These are phyloP conservation scores for Monosporozyma servazzii DNA, from an alignment of 805 yeast species.

Conservation along the genomic window DNA sequence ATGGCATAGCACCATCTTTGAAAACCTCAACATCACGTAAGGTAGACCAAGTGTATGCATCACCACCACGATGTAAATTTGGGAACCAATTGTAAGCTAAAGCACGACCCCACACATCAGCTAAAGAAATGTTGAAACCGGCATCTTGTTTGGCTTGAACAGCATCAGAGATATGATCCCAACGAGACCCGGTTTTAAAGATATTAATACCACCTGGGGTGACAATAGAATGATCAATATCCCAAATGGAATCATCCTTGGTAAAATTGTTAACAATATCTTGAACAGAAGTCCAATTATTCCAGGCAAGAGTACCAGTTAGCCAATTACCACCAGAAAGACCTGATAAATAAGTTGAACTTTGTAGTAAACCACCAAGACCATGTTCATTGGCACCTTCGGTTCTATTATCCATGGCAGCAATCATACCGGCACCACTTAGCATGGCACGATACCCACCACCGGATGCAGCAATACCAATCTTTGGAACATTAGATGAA, in stretches of 20 bases:
- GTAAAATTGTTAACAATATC: constrained; percentile 38
- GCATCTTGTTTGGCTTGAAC: constrained; percentile 46
- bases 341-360: constrained; percentile 64
- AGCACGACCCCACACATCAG: constrained; percentile 77
- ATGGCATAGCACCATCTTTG: constrained; percentile 56
- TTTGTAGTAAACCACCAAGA: constrained; percentile 65
- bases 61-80: constrained; percentile 50
- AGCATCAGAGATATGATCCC: constrained; percentile 45
- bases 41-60: constrained; percentile 49
- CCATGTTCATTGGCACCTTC: constrained; percentile 43
- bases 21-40: constrained; percentile 55
- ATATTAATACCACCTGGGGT: constrained; percentile 56
- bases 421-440: constrained; percentile 71
- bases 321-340: constrained; percentile 84
- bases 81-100: constrained; percentile 67
- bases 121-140: constrained; percentile 57
- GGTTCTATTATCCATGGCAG: constrained; percentile 77
- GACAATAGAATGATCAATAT: constrained; percentile 50
- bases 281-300: constrained; percentile 66
- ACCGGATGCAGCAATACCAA: constrained; percentile 65
- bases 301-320: constrained; percentile 55
- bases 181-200: constrained; percentile 42
- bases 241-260: constrained; percentile 50
- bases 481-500: constrained; percentile 30
- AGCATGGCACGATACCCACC: constrained; percentile 92